Percentiles rank a stretch among this genome's conserved stretches.
Conservation (phyloP, 768 basidiomycete species). For the Boletus barrowsii region DNA sequence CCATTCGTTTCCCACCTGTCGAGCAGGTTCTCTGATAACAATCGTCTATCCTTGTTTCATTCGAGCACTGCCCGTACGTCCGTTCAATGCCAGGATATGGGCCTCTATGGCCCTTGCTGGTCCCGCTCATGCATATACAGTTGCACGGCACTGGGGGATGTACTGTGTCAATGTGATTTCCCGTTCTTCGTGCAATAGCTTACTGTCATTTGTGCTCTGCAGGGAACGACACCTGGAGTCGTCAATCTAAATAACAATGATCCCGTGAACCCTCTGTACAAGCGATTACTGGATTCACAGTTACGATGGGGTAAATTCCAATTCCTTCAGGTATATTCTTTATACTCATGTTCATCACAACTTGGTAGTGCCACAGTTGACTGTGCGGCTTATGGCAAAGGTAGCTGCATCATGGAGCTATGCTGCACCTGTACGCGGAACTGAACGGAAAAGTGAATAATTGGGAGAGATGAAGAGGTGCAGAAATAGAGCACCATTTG, state of each 20-base stretch:
- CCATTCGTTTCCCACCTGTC: not conserved
- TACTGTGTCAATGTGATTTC: conserved; percentile 6
- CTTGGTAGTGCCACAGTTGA: not conserved
- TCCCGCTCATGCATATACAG: conserved; percentile 7
- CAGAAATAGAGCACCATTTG: no score
- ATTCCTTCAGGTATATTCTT: not conserved
- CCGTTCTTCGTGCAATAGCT: not conserved
- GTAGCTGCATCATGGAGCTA: no score
- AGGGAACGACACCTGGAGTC: not conserved
- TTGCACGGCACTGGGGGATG: not conserved
- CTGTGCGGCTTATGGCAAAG: no score
- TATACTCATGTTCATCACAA: not conserved
- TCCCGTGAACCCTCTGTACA: not conserved
- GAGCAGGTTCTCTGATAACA: conserved; percentile 3
- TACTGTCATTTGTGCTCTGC: not conserved
- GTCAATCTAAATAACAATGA: not conserved
- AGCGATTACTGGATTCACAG: conserved; percentile 5
- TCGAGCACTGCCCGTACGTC: not conserved
- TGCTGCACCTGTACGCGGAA: no score
- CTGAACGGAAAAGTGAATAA: no score
- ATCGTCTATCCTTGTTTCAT: not conserved
- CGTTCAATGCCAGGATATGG: not conserved
- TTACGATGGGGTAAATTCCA: not conserved
- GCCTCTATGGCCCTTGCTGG: conserved; percentile 9
- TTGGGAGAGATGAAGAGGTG: no score